These are phyloP conservation scores for Leccinum aurantiacum DNA, from an alignment of 768 basidiomycete species.

Conservation along the genomic window DNA sequence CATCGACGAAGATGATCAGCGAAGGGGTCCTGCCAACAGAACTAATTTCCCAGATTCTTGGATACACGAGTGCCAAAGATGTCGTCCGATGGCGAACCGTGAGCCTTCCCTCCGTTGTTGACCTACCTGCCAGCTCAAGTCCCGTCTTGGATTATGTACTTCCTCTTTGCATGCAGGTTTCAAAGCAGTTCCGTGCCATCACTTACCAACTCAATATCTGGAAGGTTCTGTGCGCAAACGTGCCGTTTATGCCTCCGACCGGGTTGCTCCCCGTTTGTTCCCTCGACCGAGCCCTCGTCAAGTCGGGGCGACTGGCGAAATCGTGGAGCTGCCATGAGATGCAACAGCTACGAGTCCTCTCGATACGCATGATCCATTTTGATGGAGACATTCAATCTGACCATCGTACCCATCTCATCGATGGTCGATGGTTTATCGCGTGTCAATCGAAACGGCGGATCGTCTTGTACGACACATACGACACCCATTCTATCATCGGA, in stretches of 20 bases:
- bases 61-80: too few relatives aligned
- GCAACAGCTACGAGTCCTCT: not conserved
- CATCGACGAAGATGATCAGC: too few relatives aligned
- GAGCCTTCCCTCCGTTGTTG: too few relatives aligned
- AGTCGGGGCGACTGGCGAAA: not conserved
- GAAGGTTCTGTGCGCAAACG: not conserved
- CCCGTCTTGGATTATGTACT: too few relatives aligned
- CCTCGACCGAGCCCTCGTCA: not conserved
- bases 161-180: not conserved
- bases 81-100: too few relatives aligned
- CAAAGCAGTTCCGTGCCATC: not conserved
- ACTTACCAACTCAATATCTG: not conserved
- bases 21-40: too few relatives aligned
- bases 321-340: not conserved
- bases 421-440: not conserved
- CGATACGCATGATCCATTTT: not conserved
- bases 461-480: too few relatives aligned
- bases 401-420: not conserved
- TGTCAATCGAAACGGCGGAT: not conserved
- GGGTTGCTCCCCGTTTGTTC: not conserved
- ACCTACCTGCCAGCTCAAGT: too few relatives aligned
- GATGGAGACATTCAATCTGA: not conserved
- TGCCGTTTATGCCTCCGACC: not conserved
- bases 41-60: too few relatives aligned
- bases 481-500: too few relatives aligned